Conservation (phyloP, 306 rosid genomes). For the Ormosia emarginata region DNA sequence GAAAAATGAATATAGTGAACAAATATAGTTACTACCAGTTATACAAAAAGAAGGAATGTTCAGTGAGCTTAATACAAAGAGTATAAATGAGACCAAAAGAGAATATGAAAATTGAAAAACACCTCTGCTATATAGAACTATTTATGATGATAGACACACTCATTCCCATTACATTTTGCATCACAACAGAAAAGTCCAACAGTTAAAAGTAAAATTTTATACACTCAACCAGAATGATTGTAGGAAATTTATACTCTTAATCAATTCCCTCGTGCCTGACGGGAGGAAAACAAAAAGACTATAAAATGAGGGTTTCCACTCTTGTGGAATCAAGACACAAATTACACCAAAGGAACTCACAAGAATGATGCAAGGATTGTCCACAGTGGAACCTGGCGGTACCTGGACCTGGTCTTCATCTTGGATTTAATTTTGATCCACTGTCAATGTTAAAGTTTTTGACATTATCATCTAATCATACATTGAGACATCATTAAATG, state of each 20-base stretch:
- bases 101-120: neutral
- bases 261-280: neutral
- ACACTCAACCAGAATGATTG: neutral
- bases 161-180: neutral
- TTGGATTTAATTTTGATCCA: neutral
- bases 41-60: neutral
- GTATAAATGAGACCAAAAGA: neutral
- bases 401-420: neutral
- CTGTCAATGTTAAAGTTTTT: too few species aligned
- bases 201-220: neutral
- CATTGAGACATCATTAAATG: neutral
- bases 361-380: neutral
- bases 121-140: neutral
- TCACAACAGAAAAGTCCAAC: neutral
- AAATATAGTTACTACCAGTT: neutral
- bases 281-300: neutral
- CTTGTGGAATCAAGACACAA: neutral
- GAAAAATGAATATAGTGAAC: conserved; percentile 5
- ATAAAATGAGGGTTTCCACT: neutral
- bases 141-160: neutral
- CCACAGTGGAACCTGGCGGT: neutral
- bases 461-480: neutral
- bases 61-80: neutral
- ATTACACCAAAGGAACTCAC: neutral
- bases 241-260: neutral